Base-by-base conservation (phyloP, 1,139 yeast species). In the Petasospora rhodanensis region DNA sequence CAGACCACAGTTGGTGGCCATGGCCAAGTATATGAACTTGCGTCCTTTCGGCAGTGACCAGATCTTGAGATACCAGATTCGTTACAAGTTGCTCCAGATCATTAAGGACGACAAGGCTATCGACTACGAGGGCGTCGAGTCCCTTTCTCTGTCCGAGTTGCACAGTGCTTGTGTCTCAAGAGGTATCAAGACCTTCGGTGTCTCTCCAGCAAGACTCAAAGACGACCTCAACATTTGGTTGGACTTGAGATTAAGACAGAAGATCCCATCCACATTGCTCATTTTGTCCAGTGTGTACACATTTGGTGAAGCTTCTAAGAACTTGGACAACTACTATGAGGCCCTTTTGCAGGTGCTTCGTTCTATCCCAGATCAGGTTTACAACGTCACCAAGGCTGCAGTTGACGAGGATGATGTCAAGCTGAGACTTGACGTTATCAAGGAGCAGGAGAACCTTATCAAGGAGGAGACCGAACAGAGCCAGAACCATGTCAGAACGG, bases 21-120 rank as follows among this genome's bases (percentile, higher is more conserved):
- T 91, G 87, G 82, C 96, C 35, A 83, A 82, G 59, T 91, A 89
- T 61, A 84, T 91, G 82, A 83, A 86, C 41, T 63, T 91, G 44
- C 81, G 86, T 54, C 95, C 97, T 4, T 89, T 84, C 58, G 98
- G 98, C 21, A 84, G 95, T 29, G 95, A 89, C 57, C 79, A 87
- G 43, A 81, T 91, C 57, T 68, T 91, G 51, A 81, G 98, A 52
- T 89, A 91, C 64, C 86, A 87, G 57, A 87, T 91, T 47, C 83
- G 98, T 62, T 89, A 85, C 63, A 77, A 85, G 52, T 73, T 91
- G 70, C 74, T 89, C 47, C 85, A 78, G 52, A 86, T 87, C 61
- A 91, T 87, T 60, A 79, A 81, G 50, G 98, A 91, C 59, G 98
- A 91, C 59, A 79, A 82, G 54, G 81, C 86, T 26, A 86, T 91